Percentiles rank a stretch among this genome's conserved stretches.
phyloP scores from a whole-genome alignment of 2,329 filamentous ascomycete species.

The Phaeosphaeria sp. region DNA sequence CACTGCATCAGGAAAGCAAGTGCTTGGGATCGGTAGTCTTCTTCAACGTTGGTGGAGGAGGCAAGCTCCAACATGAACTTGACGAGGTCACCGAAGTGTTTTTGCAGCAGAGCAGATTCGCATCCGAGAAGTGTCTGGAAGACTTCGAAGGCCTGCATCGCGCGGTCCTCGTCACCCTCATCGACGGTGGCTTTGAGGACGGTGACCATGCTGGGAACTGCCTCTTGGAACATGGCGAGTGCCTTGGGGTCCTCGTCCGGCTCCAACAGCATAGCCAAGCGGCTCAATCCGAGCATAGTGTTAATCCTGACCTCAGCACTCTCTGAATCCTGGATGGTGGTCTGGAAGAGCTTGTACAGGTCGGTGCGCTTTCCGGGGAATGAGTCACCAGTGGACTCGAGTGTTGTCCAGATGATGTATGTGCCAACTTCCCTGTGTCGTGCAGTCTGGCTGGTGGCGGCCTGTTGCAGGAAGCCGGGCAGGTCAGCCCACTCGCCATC shows the following conservation, averaged over 20 bases:
- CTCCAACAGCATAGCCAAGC: slow-evolving; percentile 85
- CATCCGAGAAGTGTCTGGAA: slow-evolving; percentile 95
- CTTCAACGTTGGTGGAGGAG: slow-evolving; percentile 75
- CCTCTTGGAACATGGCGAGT: slow-evolving; percentile 76
- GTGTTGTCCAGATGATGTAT: slow-evolving; percentile 89
- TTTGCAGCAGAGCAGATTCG: slow-evolving; percentile 81
- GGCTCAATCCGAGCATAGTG: slow-evolving; percentile 88
- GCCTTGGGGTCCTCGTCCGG: slow-evolving; percentile 81
- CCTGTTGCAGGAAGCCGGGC: slow-evolving; percentile 77
- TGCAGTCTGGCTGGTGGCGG: slow-evolving; percentile 75
- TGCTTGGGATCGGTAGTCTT: slow-evolving; percentile 87
- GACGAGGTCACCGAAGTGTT: slow-evolving; percentile 87
- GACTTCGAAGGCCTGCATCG: slow-evolving; percentile 91
- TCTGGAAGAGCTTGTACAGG: slow-evolving; percentile 82
- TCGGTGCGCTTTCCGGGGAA: slow-evolving; percentile 82
- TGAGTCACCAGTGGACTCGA: slow-evolving; percentile 84
- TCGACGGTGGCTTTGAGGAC: slow-evolving; percentile 86
- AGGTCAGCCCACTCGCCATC: slow-evolving; percentile 87
- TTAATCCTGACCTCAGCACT: slow-evolving; percentile 94
- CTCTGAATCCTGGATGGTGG: slow-evolving; percentile 87
- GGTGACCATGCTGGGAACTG: slow-evolving; percentile 86
- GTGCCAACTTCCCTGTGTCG: slow-evolving; percentile 87
- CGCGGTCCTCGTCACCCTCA: slow-evolving; percentile 81
- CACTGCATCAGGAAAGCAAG: slow-evolving; percentile 93
- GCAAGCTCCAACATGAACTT: slow-evolving; percentile 93